These are phyloP conservation scores for Termitomyces sp. DNA, from an alignment of 1,284 basidiomycete species.

Conservation along the genomic window DNA sequence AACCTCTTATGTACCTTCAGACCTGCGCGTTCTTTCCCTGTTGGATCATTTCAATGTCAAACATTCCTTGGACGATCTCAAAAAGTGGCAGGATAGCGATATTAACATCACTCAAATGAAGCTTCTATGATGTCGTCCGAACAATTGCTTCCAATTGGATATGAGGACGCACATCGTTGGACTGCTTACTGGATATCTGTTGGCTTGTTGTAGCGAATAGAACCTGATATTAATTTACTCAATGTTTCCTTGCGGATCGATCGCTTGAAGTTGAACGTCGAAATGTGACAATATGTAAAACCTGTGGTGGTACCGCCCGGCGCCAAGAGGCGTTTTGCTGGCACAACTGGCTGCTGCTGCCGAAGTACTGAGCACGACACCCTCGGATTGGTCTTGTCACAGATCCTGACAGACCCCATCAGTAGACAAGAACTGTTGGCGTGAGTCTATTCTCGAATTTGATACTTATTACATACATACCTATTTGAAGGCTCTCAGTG, in stretches of 20 bases:
- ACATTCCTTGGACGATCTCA: neutral
- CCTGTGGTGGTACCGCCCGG: neutral
- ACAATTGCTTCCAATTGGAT: neutral
- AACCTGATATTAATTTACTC: neutral
- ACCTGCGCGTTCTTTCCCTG: neutral
- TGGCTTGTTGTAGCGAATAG: neutral
- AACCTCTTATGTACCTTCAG: neutral
- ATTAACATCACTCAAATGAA: neutral
- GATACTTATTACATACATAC: neutral
- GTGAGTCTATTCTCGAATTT: neutral
- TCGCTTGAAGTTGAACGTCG: neutral
- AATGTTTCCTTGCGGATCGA: neutral
- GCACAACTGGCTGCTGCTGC: neutral
- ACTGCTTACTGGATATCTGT: neutral
- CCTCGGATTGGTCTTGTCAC: neutral
- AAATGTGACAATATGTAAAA: neutral
- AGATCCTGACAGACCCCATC: neutral
- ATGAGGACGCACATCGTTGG: neutral
- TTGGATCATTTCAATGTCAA: neutral
- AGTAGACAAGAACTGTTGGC: neutral
- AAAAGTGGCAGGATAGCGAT: conserved; percentile 1
- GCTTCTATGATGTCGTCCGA: neutral
- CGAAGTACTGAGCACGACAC: neutral
- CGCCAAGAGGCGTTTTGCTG: neutral
- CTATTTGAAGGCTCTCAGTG: too few relatives aligned